Evolutionary conservation across 495 filamentous ascomycete genomes (phyloP).

Genomic region (Aspergillus avenaceus): DNA sequence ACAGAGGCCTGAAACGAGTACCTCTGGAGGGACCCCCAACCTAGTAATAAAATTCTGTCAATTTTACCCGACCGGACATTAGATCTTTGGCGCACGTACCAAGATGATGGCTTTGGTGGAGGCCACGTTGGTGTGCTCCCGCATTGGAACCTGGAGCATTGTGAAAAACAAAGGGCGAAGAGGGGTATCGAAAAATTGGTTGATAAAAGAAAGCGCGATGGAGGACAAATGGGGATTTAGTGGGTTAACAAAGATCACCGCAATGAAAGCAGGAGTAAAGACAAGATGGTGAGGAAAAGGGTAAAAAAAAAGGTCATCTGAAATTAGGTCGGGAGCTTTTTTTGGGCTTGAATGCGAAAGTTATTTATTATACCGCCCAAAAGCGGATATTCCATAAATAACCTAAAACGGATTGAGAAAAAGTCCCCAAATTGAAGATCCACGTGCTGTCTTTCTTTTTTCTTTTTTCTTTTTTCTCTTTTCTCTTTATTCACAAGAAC

Average conservation of each 20-base stretch:
- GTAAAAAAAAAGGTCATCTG: neutral
- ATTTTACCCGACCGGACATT: neutral
- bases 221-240: neutral
- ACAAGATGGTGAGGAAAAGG: neutral
- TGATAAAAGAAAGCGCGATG: neutral
- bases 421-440: neutral
- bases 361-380: neutral
- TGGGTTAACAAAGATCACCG: neutral
- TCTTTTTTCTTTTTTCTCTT: too few relatives aligned
- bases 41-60: constrained; percentile 41
- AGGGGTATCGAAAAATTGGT: neutral
- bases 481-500: too few relatives aligned
- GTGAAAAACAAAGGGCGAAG: constrained; percentile 9
- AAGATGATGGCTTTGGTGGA: constrained; percentile 71
- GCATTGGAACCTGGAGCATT: constrained; percentile 48
- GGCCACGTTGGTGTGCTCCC: constrained; percentile 42
- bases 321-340: neutral
- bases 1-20: constrained; percentile 93
- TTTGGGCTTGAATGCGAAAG: neutral
- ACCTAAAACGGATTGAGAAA: neutral
- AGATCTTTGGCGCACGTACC: constrained; percentile 34
- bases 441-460: too few relatives aligned
- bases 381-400: constrained; percentile 2
- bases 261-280: neutral
- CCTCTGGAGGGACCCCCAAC: constrained; percentile 92